Conservation (phyloP, 345 rosid genomes). For the Eucalyptus sp. region DNA sequence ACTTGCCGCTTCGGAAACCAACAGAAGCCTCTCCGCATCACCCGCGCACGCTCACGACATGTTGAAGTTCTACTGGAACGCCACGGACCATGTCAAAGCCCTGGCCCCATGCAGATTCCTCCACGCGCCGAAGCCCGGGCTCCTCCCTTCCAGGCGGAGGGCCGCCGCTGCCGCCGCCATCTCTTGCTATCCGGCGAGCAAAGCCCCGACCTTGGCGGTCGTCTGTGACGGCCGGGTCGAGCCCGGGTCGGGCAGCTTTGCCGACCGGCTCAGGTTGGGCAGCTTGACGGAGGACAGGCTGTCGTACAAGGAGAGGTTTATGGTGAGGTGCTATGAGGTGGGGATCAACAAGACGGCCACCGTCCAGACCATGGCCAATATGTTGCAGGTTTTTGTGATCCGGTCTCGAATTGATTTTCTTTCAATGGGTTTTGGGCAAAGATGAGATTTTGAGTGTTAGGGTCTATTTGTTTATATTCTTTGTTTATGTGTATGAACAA, state of each 20-base stretch:
- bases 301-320: conserved; percentile 81
- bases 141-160: neutral
- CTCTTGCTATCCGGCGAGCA: conserved; percentile 1
- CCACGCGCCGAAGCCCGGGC: neutral
- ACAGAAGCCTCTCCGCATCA: neutral
- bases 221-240: conserved; percentile 15
- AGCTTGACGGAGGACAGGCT: conserved; percentile 58
- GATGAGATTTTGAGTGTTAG: too few species aligned
- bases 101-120: conserved; percentile 35
- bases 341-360: conserved; percentile 95
- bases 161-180: neutral
- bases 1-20: neutral
- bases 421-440: neutral
- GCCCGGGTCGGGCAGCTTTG: conserved; percentile 20
- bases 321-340: conserved; percentile 83
- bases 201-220: conserved; percentile 9
- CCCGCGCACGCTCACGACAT: neutral
- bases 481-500: too few species aligned
- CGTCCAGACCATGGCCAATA: conserved; percentile 85
- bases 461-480: too few species aligned
- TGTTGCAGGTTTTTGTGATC: conserved; percentile 46
- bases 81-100: conserved; percentile 20
- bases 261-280: conserved; percentile 55
- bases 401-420: neutral
- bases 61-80: conserved; percentile 48